phyloP scores from a whole-genome alignment of 176 grass and related monocot species.

The Neostapfia colusana region DNA sequence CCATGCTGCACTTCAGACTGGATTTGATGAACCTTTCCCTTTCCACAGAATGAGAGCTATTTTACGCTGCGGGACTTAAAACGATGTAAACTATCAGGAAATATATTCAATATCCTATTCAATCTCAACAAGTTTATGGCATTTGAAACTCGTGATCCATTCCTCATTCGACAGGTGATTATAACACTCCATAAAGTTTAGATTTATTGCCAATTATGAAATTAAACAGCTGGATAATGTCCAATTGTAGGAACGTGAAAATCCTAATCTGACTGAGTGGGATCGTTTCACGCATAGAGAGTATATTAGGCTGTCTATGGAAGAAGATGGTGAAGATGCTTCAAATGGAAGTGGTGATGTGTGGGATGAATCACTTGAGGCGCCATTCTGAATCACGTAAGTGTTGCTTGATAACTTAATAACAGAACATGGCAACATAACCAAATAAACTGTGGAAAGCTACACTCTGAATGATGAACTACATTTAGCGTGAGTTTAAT shows the following conservation, averaged over 20 bases:
- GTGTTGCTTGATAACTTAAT: conserved; percentile 22
- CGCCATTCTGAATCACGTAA: conserved; percentile 87
- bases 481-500: no score
- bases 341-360: conserved; percentile 99
- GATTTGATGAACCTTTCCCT: conserved; percentile 44
- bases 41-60: conserved; percentile 76
- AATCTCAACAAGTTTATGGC: conserved; percentile 99
- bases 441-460: not conserved
- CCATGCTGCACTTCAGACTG: conserved; percentile 3
- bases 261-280: conserved; percentile 97
- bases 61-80: conserved; percentile 85
- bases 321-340: conserved; percentile 99
- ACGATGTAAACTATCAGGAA: conserved; percentile 91
- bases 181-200: conserved; percentile 19
- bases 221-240: conserved; percentile 22
- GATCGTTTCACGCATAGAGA: conserved; percentile 97
- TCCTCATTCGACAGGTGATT: conserved; percentile 96
- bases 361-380: conserved; percentile 97
- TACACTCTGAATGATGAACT: not conserved
- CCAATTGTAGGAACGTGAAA: conserved; percentile 82
- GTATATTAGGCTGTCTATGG: conserved; percentile 98
- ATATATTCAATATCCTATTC: conserved; percentile 99
- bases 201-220: conserved; percentile 18
- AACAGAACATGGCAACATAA: conserved; percentile 14
- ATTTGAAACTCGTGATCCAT: conserved; percentile 98